Percentiles rank a stretch among this genome's conserved stretches.
Evolutionary conservation across 306 rosid species (phyloP).

Genomic region (Castanospermum australe): DNA sequence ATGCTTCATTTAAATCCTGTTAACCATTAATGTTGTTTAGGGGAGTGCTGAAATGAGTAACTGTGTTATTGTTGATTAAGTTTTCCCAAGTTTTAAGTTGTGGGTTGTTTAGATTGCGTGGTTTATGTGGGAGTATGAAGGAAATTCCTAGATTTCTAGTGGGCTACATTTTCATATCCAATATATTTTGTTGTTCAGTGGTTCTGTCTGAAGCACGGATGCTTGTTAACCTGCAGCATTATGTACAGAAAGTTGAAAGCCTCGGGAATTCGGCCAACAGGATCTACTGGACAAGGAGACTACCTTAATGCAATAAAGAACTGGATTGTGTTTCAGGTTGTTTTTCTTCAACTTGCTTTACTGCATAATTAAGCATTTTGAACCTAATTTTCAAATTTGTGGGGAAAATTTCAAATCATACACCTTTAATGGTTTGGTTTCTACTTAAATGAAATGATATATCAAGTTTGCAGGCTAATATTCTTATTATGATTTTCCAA

Average conservation of each 20-base stretch:
- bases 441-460: not conserved
- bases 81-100: not conserved
- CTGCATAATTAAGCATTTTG: not conserved
- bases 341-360: conserved; percentile 14
- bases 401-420: not conserved
- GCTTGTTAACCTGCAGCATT: conserved; percentile 7
- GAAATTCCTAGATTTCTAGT: not conserved
- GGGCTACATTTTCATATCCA: not conserved
- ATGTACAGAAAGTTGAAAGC: conserved; percentile 30
- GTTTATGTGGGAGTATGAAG: not conserved
- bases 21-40: not conserved
- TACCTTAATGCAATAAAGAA: conserved; percentile 27
- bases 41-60: not conserved
- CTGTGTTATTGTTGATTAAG: not conserved
- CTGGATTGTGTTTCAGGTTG: conserved; percentile 37
- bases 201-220: conserved; percentile 1
- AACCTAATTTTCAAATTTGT: no score
- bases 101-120: not conserved
- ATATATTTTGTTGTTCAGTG: conserved; percentile 10
- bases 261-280: not conserved
- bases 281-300: not conserved
- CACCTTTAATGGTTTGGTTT: not conserved
- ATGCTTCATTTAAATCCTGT: not conserved
- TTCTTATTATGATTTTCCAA: not conserved
- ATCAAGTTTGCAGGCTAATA: not conserved